Evolutionary conservation across 2,329 filamentous ascomycete species (phyloP).

Genomic region (Paradendryphiella salina): DNA sequence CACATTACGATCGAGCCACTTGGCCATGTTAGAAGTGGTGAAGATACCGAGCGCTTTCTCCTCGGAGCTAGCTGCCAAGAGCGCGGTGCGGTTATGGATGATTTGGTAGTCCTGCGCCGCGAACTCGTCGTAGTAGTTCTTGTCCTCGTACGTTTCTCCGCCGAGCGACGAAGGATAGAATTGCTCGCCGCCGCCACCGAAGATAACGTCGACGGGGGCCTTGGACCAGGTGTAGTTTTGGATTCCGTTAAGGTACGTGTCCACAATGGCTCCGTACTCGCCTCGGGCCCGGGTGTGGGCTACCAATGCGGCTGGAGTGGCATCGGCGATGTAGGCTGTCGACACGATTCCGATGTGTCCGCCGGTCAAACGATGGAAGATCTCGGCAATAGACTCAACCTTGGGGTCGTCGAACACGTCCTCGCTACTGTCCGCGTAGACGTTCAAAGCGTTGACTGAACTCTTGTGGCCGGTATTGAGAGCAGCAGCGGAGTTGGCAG

Average conservation of each 20-base stretch:
- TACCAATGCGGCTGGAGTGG: slow-evolving; percentile 68
- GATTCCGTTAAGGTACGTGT: slow-evolving; percentile 74
- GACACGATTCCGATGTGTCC: slow-evolving; percentile 66
- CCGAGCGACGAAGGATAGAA: slow-evolving; percentile 63
- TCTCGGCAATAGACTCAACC: slow-evolving; percentile 79
- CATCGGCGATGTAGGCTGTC: slow-evolving; percentile 80
- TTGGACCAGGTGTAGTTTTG: slow-evolving; percentile 80
- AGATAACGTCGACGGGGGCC: slow-evolving; percentile 74
- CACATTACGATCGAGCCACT: slow-evolving; percentile 84
- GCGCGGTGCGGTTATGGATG: slow-evolving; percentile 72
- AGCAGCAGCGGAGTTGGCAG: slow-evolving; percentile 80
- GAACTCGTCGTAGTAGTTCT: slow-evolving; percentile 74
- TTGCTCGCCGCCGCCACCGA: slow-evolving; percentile 81
- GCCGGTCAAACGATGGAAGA: slow-evolving; percentile 71
- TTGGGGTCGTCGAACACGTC: slow-evolving; percentile 81
- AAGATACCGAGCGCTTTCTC: slow-evolving; percentile 77
- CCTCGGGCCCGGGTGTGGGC: slow-evolving; percentile 70
- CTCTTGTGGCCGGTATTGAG: slow-evolving; percentile 84
- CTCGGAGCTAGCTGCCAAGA: slow-evolving; percentile 60
- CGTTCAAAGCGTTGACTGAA: slow-evolving; percentile 78
- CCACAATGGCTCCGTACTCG: slow-evolving; percentile 71
- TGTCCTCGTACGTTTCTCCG: slow-evolving; percentile 65
- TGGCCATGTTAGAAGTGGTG: slow-evolving; percentile 72
- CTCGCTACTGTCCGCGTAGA: slow-evolving; percentile 76
- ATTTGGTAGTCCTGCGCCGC: slow-evolving; percentile 71